Conservation (phyloP, 2,329 filamentous ascomycete species). For the Stachybotrys chartarum region DNA sequence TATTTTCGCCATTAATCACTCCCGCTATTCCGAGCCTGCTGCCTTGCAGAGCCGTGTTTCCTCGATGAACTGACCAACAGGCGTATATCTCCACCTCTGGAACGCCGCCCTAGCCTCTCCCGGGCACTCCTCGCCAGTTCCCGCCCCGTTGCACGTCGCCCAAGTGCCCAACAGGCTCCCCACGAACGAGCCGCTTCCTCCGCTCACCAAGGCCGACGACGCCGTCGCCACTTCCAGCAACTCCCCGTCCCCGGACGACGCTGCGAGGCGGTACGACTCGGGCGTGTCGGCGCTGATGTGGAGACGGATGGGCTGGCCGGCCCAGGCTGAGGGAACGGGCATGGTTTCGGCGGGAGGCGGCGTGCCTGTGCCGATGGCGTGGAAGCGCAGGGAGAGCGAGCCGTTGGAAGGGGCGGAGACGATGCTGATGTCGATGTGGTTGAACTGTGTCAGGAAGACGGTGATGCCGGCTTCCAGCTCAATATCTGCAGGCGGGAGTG, state of each 20-base stretch:
- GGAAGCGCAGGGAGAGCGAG: slow-evolving; percentile 9
- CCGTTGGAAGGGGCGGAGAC: slow-evolving; percentile 16
- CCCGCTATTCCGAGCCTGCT: neutral
- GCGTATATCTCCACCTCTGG: neutral
- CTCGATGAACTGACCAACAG: neutral
- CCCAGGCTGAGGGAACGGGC: slow-evolving; percentile 2
- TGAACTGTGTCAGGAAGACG: slow-evolving; percentile 44
- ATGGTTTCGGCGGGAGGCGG: slow-evolving; percentile 7
- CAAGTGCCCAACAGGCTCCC: slow-evolving; percentile 9
- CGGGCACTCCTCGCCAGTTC: neutral
- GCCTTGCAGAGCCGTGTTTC: neutral
- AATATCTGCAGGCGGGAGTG: slow-evolving; percentile 26
- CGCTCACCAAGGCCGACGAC: slow-evolving; percentile 5
- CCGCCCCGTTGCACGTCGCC: slow-evolving; percentile 9
- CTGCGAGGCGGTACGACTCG: slow-evolving; percentile 8
- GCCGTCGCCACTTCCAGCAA: slow-evolving; percentile 1
- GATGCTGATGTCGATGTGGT: slow-evolving; percentile 41
- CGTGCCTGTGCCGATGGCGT: slow-evolving; percentile 14
- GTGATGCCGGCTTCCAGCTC: slow-evolving; percentile 46
- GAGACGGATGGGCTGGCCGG: slow-evolving; percentile 12
- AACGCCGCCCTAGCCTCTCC: neutral
- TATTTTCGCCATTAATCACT: neutral
- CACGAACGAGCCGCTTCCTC: slow-evolving; percentile 8
- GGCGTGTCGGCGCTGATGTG: slow-evolving; percentile 21
- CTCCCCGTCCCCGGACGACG: neutral